A percentile compares a stretch with the other conserved stretches of the same genome.
phyloP scores from a whole-genome alignment of 2,329 filamentous ascomycete genomes.

The Epichloe hybrida region DNA sequence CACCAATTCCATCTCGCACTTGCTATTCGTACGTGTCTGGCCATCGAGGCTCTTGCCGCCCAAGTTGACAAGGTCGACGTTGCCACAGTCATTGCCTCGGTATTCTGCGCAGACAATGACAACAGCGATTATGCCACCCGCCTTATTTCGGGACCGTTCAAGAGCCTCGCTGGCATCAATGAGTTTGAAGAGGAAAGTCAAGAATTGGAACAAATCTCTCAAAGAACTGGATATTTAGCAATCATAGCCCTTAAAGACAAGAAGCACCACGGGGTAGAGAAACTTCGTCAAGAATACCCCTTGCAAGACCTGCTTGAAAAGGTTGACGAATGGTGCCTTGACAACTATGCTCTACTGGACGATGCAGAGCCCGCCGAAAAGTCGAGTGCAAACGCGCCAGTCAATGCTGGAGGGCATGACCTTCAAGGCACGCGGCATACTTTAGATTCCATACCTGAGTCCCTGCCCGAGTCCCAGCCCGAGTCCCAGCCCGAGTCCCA shows the following conservation, averaged over 20 bases:
- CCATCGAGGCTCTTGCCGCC: conserved; percentile 16
- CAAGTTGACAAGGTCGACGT: conserved; percentile 5
- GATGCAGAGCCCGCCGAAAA: neutral
- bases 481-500: neutral
- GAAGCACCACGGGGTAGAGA: conserved; percentile 3
- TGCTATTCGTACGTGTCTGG: conserved; percentile 23
- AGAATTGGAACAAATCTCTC: neutral
- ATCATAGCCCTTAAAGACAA: neutral
- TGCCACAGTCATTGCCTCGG: conserved; percentile 12
- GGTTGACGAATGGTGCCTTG: conserved; percentile 10
- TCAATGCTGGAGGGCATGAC: neutral
- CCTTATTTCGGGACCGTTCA: conserved; percentile 14
- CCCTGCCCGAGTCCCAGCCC: neutral
- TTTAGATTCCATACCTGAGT: neutral
- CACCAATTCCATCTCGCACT: conserved; percentile 16
- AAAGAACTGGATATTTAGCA: neutral
- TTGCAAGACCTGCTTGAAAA: conserved; percentile 8
- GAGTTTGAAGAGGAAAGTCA: neutral
- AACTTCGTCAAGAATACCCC: conserved; percentile 10
- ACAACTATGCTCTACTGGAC: conserved; percentile 7
- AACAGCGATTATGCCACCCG: conserved; percentile 1
- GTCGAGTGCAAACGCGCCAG: neutral
- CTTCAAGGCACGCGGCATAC: neutral
- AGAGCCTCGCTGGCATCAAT: conserved; percentile 9
- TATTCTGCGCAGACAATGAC: conserved; percentile 16